phyloP scores from a whole-genome alignment of 225 moss, liverwort and hornwort species.

The Bryum argenteum region DNA sequence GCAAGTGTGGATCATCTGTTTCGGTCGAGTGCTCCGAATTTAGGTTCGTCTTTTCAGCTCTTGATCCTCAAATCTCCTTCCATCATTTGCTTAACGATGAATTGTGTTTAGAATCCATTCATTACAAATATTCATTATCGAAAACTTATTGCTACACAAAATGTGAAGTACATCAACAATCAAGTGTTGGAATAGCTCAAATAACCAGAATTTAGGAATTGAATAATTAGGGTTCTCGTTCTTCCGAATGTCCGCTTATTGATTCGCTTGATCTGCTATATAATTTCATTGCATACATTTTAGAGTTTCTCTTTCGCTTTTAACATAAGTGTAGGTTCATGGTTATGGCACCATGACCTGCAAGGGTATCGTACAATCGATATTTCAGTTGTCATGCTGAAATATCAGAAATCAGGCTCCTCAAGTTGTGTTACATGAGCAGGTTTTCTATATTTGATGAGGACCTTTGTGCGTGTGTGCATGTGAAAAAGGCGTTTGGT shows the following conservation, averaged over 20 bases:
- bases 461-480: slow-evolving; percentile 37
- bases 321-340: background rate
- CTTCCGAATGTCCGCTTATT: background rate
- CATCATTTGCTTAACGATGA: slow-evolving; percentile 5
- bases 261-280: background rate
- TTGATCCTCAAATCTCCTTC: background rate
- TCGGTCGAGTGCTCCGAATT: slow-evolving; percentile 23
- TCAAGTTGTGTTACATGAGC: slow-evolving; percentile 11
- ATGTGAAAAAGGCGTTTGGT: slow-evolving; percentile 71
- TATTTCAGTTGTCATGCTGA: slow-evolving; percentile 10
- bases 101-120: background rate
- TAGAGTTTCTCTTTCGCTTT: background rate
- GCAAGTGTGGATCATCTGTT: slow-evolving; percentile 39
- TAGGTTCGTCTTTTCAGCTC: slow-evolving; percentile 35
- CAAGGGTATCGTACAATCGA: background rate
- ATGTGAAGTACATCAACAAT: background rate
- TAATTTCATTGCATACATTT: background rate
- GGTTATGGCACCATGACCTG: slow-evolving; percentile 6
- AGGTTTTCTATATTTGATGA: slow-evolving; percentile 31
- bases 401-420: slow-evolving; percentile 15
- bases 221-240: background rate
- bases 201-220: slow-evolving; percentile 11
- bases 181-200: background rate
- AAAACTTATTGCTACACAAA: background rate
- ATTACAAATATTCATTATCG: background rate